Base-by-base conservation (phyloP, 2,329 filamentous ascomycete species). In the Xylariaceae sp. region DNA sequence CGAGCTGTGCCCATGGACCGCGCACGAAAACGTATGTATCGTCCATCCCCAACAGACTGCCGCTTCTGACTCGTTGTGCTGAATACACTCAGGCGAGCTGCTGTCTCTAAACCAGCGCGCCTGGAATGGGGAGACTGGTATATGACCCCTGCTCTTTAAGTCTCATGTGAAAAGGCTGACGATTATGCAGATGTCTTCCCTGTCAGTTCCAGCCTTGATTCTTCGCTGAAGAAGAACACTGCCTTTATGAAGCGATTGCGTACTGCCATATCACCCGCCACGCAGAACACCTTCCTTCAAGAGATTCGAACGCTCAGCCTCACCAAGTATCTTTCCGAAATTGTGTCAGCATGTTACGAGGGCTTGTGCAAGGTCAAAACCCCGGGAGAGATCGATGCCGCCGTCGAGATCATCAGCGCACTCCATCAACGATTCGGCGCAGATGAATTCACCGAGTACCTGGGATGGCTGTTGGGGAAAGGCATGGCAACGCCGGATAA, bases 201-300 rank as follows among this genome's bases (percentile, higher is more conserved):
- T 38, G 81, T 92, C 52, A 81, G 78, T 62, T 76, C 77, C 58
- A 84, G 85, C 19, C 82, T 97, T 57, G 90, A 97, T 64, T 95
- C 90, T 36, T 92, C 89, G 36, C 74, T 97, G 63, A 96, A 95
- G 69, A 97, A 96, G 71, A 97, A 97, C 57, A 97, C 90, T 3
- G 88, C 89, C 50, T 96, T 97, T 63, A 97, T 97, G 60, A 96
- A 95, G 67, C 87, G 90, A 57, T 74, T 97, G 40, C 86, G 90
- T 53, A 96, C 90, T 42, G 86, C 88, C 44, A 82, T 97, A 48
- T 89, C 85, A 48, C 69, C 86, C 34, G 73, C 88, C 40, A 86
- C 85, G 39, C 79, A 89, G 38, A 71, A 77, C 50, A 92, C 88
- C 43, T 94, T 97, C 65, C 69, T 95, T 33, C 81, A 90, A 60